These are phyloP conservation scores for Diaporthe sp. DNA, from an alignment of 2,329 filamentous ascomycete genomes.

Conservation along the genomic window DNA sequence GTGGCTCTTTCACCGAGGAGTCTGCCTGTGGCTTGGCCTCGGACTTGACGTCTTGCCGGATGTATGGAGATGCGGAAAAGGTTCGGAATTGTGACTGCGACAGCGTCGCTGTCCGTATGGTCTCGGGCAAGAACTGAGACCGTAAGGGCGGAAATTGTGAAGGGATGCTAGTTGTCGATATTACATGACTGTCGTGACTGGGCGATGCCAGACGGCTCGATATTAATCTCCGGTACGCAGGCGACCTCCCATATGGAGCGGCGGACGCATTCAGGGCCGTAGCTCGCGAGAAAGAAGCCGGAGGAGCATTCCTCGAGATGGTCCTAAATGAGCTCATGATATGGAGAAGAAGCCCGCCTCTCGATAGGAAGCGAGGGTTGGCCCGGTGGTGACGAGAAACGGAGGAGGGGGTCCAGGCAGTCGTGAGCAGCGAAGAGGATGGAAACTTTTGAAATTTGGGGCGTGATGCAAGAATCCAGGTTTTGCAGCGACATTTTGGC, in stretches of 20 bases:
- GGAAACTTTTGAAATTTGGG: conserved; percentile 38
- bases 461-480: conserved; percentile 34
- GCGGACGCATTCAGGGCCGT: conserved; percentile 53
- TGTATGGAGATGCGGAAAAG: conserved; percentile 56
- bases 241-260: conserved; percentile 59
- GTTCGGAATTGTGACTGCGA: conserved; percentile 49
- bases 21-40: conserved; percentile 53
- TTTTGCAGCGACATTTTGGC: conserved; percentile 37
- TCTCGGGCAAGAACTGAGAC: conserved; percentile 61
- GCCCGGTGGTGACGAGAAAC: conserved; percentile 28
- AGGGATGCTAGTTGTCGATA: conserved; percentile 47
- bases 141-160: conserved; percentile 57
- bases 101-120: conserved; percentile 54
- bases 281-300: conserved; percentile 58
- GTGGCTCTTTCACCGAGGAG: conserved; percentile 52
- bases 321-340: conserved; percentile 63
- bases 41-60: conserved; percentile 51
- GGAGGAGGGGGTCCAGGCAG: conserved; percentile 1
- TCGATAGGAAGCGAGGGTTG: conserved; percentile 41
- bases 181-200: conserved; percentile 48
- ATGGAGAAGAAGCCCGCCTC: conserved; percentile 45
- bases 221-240: conserved; percentile 64
- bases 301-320: conserved; percentile 59
- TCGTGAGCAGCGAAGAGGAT: not conserved
- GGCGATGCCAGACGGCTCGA: conserved; percentile 47